A percentile compares a stretch with the other conserved stretches of the same genome.
phyloP scores from a whole-genome alignment of 2,329 filamentous ascomycete genomes.

The Bimuria novae-zelandiae region DNA sequence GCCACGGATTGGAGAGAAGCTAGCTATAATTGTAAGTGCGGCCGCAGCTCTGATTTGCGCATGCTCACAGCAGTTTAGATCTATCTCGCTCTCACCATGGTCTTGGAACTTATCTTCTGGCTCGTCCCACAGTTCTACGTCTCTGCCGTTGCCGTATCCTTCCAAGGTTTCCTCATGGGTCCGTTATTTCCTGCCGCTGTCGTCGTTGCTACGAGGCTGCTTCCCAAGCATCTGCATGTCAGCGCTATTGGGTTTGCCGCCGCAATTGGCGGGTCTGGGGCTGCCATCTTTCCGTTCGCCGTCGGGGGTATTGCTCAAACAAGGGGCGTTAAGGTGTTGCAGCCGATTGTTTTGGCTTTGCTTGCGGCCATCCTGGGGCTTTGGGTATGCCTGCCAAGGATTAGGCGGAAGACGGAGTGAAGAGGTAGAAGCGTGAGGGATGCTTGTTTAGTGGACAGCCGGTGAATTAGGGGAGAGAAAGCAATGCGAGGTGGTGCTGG shows the following conservation, averaged over 20 bases:
- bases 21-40: slow-evolving; percentile 50
- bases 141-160: slow-evolving; percentile 70
- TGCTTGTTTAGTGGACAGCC: too few species aligned
- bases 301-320: slow-evolving; percentile 70
- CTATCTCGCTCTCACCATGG: slow-evolving; percentile 69
- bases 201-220: slow-evolving; percentile 72
- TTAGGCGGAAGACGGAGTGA: slow-evolving; percentile 49
- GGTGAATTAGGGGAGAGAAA: neutral
- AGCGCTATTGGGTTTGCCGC: slow-evolving; percentile 80
- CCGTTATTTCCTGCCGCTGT: slow-evolving; percentile 78
- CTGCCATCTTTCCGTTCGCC: slow-evolving; percentile 67
- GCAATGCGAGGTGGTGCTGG: too few species aligned
- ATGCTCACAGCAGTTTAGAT: slow-evolving; percentile 49
- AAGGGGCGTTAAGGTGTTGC: slow-evolving; percentile 63
- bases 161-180: slow-evolving; percentile 80
- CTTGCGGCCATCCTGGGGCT: slow-evolving; percentile 56
- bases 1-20: slow-evolving; percentile 71
- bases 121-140: slow-evolving; percentile 77
- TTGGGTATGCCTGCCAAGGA: slow-evolving; percentile 57
- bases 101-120: slow-evolving; percentile 76
- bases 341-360: slow-evolving; percentile 62
- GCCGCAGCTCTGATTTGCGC: neutral
- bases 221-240: slow-evolving; percentile 75
- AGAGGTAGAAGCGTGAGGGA: too few species aligned
- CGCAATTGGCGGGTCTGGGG: slow-evolving; percentile 75